Evolutionary conservation across 2,329 filamentous ascomycete genomes (phyloP).

Genomic region (Colletotrichum salicis): DNA sequence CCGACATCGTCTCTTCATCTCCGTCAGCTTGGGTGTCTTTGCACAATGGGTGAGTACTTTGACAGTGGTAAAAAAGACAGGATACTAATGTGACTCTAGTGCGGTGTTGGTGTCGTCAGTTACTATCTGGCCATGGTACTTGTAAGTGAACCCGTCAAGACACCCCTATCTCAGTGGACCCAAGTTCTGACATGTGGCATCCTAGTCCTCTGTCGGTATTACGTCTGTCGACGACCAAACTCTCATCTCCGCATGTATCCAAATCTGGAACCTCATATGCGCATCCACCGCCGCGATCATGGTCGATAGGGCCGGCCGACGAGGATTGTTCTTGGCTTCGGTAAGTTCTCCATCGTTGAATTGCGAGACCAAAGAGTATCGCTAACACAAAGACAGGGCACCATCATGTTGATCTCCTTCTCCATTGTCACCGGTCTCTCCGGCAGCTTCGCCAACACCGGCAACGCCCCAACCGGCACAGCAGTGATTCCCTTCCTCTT

Average conservation of each 20-base stretch:
- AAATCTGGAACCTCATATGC: conserved; percentile 31
- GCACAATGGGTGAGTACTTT: conserved; percentile 38
- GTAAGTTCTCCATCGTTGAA: not conserved
- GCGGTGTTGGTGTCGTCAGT: conserved; percentile 67
- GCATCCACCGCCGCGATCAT: conserved; percentile 8
- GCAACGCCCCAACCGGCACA: conserved; percentile 38
- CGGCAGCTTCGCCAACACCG: conserved; percentile 35
- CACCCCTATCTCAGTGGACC: not conserved
- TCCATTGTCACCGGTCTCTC: conserved; percentile 25
- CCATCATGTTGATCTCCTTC: conserved; percentile 28
- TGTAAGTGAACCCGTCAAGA: not conserved
- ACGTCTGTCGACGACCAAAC: conserved; percentile 47
- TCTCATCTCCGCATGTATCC: conserved; percentile 43
- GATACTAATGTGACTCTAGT: conserved; percentile 41
- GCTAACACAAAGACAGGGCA: not conserved
- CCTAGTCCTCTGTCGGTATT: conserved; percentile 39
- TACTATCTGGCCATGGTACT: conserved; percentile 53
- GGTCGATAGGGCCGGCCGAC: conserved; percentile 19
- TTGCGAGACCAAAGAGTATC: not conserved
- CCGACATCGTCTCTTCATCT: conserved; percentile 43
- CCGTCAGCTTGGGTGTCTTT: conserved; percentile 42
- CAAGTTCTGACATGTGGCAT: not conserved
- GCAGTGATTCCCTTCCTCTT: conserved; percentile 51
- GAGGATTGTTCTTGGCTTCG: not conserved
- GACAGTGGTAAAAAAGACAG: not conserved